Evolutionary conservation across 257 asterid species (phyloP).

Genomic region (Anisodus acutangulus): DNA sequence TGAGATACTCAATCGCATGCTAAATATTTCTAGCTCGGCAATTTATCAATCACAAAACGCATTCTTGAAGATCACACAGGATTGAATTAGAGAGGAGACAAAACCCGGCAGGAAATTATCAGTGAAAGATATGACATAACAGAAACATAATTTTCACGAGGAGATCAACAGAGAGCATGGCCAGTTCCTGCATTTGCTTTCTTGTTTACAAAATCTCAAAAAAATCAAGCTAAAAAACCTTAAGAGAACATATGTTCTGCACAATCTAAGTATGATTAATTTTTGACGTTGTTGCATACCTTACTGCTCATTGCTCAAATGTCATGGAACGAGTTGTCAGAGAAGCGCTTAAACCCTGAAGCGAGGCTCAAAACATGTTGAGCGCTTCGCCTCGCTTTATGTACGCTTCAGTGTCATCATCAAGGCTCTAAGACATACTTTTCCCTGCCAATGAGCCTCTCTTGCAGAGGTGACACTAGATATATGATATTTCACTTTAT

Average conservation of each 20-base stretch:
- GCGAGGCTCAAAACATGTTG: no score
- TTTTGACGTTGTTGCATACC: neutral
- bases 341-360: no score
- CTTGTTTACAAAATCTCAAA: neutral
- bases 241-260: neutral
- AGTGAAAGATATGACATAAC: neutral
- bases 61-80: neutral
- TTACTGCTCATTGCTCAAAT: conserved; percentile 8
- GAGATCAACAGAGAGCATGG: neutral
- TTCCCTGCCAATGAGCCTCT: no score
- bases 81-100: neutral
- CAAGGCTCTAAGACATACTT: no score
- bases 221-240: neutral
- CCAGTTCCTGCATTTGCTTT: neutral
- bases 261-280: neutral
- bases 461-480: no score
- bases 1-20: neutral
- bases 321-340: neutral
- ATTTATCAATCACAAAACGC: neutral
- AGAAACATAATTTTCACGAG: neutral
- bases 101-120: neutral
- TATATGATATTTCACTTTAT: no score
- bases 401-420: no score
- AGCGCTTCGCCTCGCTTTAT: no score
- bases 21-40: neutral